Conservation (phyloP, 805 yeast species). For the Suhomyces tanzawaensis region DNA sequence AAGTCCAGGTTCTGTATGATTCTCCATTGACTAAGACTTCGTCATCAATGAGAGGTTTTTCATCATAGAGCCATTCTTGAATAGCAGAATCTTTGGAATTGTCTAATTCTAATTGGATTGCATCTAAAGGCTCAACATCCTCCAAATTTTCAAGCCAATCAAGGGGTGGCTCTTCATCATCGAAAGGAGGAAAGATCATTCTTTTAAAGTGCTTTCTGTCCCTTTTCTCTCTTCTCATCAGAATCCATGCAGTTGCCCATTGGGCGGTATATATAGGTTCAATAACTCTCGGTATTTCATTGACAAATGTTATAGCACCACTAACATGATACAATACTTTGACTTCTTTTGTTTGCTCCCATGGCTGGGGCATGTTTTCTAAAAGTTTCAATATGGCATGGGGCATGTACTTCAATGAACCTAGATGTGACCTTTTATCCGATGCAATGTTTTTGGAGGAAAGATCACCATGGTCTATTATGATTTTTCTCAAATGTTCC, state of each 20-base stretch:
- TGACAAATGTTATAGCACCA: constrained; percentile 94
- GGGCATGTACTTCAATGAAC: constrained; percentile 92
- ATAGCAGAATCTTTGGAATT: constrained; percentile 59
- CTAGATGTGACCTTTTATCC: constrained; percentile 84
- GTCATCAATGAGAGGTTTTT: constrained; percentile 66
- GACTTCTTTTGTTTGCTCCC: constrained; percentile 88
- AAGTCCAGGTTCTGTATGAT: constrained; percentile 70
- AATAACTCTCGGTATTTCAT: constrained; percentile 87
- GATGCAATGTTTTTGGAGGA: constrained; percentile 73
- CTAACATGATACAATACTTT: constrained; percentile 83
- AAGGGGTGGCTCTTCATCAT: constrained; percentile 94
- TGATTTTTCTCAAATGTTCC: constrained; percentile 83
- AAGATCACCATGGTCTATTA: constrained; percentile 81
- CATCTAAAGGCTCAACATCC: constrained; percentile 67
- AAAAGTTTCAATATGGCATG: constrained; percentile 86
- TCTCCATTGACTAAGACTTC: constrained; percentile 62
- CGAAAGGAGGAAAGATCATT: constrained; percentile 93
- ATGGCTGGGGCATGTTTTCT: constrained; percentile 98
- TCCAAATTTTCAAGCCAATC: constrained; percentile 79
- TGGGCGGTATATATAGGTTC: constrained; percentile 91
- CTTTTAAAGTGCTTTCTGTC: constrained; percentile 88
- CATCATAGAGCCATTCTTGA: constrained; percentile 78
- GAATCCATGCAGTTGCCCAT: constrained; percentile 92
- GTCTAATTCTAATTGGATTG: constrained; percentile 66
- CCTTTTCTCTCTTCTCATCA: constrained; percentile 91